Conservation (phyloP, 2,329 filamentous ascomycete species). For the Fusarium pseudocircinatum region DNA sequence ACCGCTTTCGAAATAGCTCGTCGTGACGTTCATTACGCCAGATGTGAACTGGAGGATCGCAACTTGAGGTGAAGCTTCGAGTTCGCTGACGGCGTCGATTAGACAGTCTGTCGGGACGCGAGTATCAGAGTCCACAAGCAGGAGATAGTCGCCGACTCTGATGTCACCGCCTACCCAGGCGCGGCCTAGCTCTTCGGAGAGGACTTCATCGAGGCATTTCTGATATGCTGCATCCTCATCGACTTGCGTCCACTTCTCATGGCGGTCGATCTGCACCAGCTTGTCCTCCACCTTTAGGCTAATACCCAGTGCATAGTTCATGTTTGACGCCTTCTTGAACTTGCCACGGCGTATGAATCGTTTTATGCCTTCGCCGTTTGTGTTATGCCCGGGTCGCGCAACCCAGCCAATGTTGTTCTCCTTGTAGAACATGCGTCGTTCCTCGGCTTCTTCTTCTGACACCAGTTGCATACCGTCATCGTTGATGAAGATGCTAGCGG, state of each 20-base stretch:
- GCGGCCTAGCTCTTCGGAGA: background rate
- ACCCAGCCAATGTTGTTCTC: constrained; percentile 67
- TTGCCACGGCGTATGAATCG: constrained; percentile 65
- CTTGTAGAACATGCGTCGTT: constrained; percentile 64
- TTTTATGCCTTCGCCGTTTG: constrained; percentile 14
- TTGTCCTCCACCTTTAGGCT: constrained; percentile 64
- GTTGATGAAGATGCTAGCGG: constrained; percentile 73
- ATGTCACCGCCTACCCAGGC: background rate
- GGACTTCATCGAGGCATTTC: background rate
- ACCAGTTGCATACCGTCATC: constrained; percentile 74
- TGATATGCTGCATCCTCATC: background rate
- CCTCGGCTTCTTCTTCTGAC: constrained; percentile 55
- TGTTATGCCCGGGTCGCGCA: constrained; percentile 52
- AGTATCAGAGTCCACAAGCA: constrained; percentile 65
- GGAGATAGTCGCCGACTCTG: background rate
- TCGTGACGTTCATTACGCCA: constrained; percentile 79
- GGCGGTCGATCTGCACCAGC: constrained; percentile 40
- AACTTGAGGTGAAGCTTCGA: constrained; percentile 74
- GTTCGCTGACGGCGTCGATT: constrained; percentile 74
- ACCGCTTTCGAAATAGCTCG: constrained; percentile 75
- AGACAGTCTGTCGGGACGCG: constrained; percentile 71
- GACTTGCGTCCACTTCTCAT: background rate
- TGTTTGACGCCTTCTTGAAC: constrained; percentile 74
- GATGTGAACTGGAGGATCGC: constrained; percentile 77
- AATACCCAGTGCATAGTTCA: constrained; percentile 70